Conservation (phyloP, 1,139 yeast genomes). For the Kodamaea ohmeri region DNA sequence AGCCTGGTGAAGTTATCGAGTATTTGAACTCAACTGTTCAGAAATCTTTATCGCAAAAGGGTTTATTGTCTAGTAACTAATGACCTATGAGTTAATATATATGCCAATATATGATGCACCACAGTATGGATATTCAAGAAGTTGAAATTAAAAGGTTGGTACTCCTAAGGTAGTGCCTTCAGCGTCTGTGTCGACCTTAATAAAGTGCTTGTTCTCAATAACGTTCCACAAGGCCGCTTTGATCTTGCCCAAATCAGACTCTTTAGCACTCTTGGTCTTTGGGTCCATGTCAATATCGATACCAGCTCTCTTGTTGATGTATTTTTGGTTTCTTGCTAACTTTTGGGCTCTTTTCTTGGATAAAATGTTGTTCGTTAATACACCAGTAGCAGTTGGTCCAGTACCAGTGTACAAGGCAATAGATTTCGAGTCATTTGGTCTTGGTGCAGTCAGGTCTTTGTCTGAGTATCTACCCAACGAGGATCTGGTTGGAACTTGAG, state of each 20-base stretch:
- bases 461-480: constrained; percentile 41
- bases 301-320: constrained; percentile 56
- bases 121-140: background rate
- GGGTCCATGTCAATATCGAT: constrained; percentile 51
- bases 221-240: constrained; percentile 70
- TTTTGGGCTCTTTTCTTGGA: constrained; percentile 82
- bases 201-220: constrained; percentile 51
- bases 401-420: constrained; percentile 58
- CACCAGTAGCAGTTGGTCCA: constrained; percentile 32
- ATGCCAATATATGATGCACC: constrained; percentile 5
- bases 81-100: constrained; percentile 13
- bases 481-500: constrained; percentile 39
- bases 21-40: constrained; percentile 63
- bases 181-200: constrained; percentile 47
- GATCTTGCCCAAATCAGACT: constrained; percentile 45
- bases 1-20: constrained; percentile 71
- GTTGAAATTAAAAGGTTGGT: constrained; percentile 41
- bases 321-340: constrained; percentile 74
- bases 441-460: constrained; percentile 31
- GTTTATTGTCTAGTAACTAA: constrained; percentile 18
- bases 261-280: constrained; percentile 23
- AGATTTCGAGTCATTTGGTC: constrained; percentile 56
- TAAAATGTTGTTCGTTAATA: constrained; percentile 56
- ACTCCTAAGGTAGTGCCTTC: constrained; percentile 87
- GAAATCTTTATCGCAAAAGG: constrained; percentile 28